Conservation (phyloP, 78 protist genomes). For the Dictyostelium capitatum region DNA sequence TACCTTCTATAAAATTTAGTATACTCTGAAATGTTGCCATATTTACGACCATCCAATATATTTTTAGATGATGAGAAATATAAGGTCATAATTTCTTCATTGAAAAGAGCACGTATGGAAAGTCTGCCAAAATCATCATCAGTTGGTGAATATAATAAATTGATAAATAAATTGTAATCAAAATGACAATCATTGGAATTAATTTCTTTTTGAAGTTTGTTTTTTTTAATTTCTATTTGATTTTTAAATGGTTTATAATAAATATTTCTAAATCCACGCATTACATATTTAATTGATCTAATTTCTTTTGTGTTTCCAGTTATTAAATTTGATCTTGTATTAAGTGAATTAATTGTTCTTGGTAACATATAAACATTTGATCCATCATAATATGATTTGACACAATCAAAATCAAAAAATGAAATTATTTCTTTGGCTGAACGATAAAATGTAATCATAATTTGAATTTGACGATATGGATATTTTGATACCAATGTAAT, state of each 20-base stretch:
- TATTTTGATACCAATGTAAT: neutral
- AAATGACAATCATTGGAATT: too few relatives aligned
- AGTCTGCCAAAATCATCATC: too few relatives aligned
- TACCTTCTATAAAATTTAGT: too few relatives aligned
- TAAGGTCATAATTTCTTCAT: too few relatives aligned
- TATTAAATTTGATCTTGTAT: neutral
- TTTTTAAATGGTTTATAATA: neutral
- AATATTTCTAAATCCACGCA: neutral
- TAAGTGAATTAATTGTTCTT: neutral
- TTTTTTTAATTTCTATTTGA: neutral
- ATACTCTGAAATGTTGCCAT: too few relatives aligned
- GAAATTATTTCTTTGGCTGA: neutral
- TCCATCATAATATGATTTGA: neutral
- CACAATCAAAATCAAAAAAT: neutral
- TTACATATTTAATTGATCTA: neutral
- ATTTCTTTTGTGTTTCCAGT: neutral
- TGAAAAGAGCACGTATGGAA: too few relatives aligned
- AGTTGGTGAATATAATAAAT: too few relatives aligned
- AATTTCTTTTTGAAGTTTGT: neutral
- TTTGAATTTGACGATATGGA: constrained; percentile 3
- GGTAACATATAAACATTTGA: neutral
- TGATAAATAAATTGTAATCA: neutral
- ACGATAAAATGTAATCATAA: neutral
- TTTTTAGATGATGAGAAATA: too few relatives aligned
- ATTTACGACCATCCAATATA: too few relatives aligned